phyloP scores from a whole-genome alignment of 2,329 filamentous ascomycete genomes.

The Thermochaetoides dissita region DNA sequence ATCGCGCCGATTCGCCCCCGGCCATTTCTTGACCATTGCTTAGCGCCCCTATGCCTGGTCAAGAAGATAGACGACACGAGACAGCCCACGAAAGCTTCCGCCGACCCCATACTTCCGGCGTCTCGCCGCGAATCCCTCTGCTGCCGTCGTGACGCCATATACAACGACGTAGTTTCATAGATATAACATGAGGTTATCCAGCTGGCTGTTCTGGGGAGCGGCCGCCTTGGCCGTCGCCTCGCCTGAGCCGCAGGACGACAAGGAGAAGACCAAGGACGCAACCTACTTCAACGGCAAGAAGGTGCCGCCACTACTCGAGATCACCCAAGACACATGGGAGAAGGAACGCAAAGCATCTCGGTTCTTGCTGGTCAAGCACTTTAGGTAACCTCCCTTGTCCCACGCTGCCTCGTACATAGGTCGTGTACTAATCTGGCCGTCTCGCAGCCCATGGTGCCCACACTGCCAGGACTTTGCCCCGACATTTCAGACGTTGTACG shows the following conservation, averaged over 20 bases:
- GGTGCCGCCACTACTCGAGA: conserved; percentile 50
- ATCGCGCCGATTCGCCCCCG: conserved; percentile 3
- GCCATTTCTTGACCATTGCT: conserved; percentile 2
- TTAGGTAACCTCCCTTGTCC: conserved; percentile 37
- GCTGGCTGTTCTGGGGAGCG: conserved; percentile 32
- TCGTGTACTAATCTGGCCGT: conserved; percentile 12
- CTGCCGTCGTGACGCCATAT: not conserved
- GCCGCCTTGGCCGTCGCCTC: conserved; percentile 25
- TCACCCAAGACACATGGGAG: conserved; percentile 44
- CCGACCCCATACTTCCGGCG: not conserved
- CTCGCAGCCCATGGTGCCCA: conserved; percentile 41
- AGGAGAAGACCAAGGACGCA: conserved; percentile 24
- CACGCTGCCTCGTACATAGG: conserved; percentile 2
- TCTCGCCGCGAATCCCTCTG: not conserved
- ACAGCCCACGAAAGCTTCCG: not conserved
- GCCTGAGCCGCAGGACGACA: conserved; percentile 22
- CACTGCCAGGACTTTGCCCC: conserved; percentile 74
- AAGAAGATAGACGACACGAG: not conserved
- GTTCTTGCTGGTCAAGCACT: conserved; percentile 48
- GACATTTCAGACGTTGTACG: conserved; percentile 81
- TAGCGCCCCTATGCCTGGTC: conserved; percentile 6
- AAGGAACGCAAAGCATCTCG: conserved; percentile 39
- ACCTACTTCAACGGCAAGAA: conserved; percentile 53
- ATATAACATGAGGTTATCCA: conserved; percentile 8
- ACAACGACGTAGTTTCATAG: not conserved